These are phyloP conservation scores for Elaphomyces granulatus DNA, from an alignment of 495 filamentous ascomycete genomes.

Conservation along the genomic window DNA sequence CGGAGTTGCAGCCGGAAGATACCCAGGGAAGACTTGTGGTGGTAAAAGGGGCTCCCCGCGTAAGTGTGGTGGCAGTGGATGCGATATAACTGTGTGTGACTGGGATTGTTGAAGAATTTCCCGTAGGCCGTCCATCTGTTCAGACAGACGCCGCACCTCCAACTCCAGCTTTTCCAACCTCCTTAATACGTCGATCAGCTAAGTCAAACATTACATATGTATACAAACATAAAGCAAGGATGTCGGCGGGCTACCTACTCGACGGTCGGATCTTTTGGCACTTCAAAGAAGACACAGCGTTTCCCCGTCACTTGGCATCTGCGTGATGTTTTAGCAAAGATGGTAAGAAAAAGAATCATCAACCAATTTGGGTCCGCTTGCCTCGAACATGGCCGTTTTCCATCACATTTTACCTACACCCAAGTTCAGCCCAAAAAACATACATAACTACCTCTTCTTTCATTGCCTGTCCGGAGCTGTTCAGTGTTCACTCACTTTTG, in stretches of 20 bases:
- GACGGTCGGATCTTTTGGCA: constrained; percentile 21
- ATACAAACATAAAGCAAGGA: no score
- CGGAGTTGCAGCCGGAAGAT: not conserved
- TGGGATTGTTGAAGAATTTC: constrained; percentile 10
- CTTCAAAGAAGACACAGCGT: constrained; percentile 25
- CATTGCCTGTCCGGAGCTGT: no score
- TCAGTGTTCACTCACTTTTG: constrained; percentile 24
- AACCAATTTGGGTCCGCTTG: constrained; percentile 1
- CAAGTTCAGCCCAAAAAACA: no score
- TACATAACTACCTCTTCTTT: constrained; percentile 1
- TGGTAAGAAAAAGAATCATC: not conserved
- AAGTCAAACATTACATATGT: no score
- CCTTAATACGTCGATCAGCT: constrained; percentile 5
- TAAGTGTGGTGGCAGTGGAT: no score
- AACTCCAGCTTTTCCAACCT: constrained; percentile 22
- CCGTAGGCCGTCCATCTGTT: constrained; percentile 19
- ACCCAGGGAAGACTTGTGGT: not conserved
- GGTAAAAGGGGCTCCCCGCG: not conserved
- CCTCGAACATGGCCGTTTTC: constrained; percentile 26
- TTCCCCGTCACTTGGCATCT: constrained; percentile 24
- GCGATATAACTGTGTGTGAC: not conserved
- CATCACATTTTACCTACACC: constrained; percentile 25
- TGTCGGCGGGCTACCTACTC: constrained; percentile 19
- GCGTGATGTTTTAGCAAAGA: not conserved
- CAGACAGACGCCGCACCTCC: constrained; percentile 17